Base-by-base conservation (phyloP, 2,329 filamentous ascomycete species). In the Monosporascus cannonballus region DNA sequence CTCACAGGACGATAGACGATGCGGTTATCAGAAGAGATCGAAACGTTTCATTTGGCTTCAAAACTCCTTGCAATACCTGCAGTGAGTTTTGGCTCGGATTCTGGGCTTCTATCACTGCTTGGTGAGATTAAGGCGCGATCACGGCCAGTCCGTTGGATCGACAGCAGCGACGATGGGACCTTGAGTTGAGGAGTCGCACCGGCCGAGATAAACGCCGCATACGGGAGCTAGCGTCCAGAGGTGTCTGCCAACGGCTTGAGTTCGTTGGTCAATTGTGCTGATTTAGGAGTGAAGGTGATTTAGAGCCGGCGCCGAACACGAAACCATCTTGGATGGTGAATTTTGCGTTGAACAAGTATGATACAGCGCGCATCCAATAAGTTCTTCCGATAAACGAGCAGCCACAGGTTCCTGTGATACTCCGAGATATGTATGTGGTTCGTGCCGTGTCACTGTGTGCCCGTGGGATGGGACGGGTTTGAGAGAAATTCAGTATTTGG, bases 321-420 rank as follows among this genome's bases (percentile, higher is more conserved):
- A 53, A 53, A 51, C 56, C 51, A 52, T 44, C 54, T 48, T 45
- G 48, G 55, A 62, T 45, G 49, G 48, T 52, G 46, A 54, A 54
- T 45, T 44, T 49, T 56, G 48, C 38, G 54, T 51, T 48, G 37
- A 56, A 51, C 51, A 57, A 54, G 52, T 48, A 58, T 51, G 48
- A 50, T 45, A 49, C 38, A 49, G 44, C 47, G 47, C 18, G 41
- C 45, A 50, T 54, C 63, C 64, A 66, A 66, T 66, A 49, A 51
- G 50, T 56, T 59, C 42, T 37, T 57, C 48, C 37, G 47, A 45
- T 66, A 64, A 58, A 59, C 64, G 64, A 66, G 54, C 51, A 56
- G 48, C 54, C 54, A 56, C 58, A 61, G 51, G 50, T 45, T 49
- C 53, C 20, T 47, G 60, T 63, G 51, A 53, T 47, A 62, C 60